Evolutionary conservation across 257 asterid species (phyloP).

Genomic region (Fraxinus quadrangulata): DNA sequence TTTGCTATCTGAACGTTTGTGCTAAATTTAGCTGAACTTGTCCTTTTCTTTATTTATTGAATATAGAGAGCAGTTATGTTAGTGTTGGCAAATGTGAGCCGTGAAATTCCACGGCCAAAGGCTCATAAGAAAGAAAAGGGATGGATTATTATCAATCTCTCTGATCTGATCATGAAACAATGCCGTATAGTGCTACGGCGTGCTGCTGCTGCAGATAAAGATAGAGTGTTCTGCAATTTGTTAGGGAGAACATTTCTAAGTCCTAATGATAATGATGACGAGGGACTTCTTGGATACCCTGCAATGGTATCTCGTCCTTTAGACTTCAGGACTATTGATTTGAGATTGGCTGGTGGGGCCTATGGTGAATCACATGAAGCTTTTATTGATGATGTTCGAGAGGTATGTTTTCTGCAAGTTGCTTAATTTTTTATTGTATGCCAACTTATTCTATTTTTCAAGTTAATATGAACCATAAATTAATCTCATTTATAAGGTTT

Average conservation of each 20-base stretch:
- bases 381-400: constrained; percentile 87
- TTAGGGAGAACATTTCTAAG: constrained; percentile 67
- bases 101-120: constrained; percentile 55
- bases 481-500: not conserved
- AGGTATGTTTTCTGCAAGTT: constrained; percentile 49
- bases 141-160: constrained; percentile 45
- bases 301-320: constrained; percentile 92
- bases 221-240: constrained; percentile 85
- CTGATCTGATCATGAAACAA: constrained; percentile 76
- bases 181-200: constrained; percentile 81
- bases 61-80: constrained; percentile 87
- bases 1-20: not conserved
- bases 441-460: not conserved
- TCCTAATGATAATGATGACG: constrained; percentile 74
- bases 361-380: constrained; percentile 92
- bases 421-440: constrained; percentile 10
- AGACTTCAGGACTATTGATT: constrained; percentile 90
- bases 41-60: constrained; percentile 29
- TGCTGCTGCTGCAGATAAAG: constrained; percentile 72
- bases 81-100: constrained; percentile 59
- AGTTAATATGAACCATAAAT: not conserved
- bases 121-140: constrained; percentile 71
- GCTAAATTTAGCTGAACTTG: constrained; percentile 14
- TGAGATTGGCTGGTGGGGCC: constrained; percentile 87
- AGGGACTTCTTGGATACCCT: constrained; percentile 87